Evolutionary conservation across 1,139 yeast species (phyloP), one percentile per base, ranked within the genome.

Genomic region (Chernovozyma aurita): DNA sequence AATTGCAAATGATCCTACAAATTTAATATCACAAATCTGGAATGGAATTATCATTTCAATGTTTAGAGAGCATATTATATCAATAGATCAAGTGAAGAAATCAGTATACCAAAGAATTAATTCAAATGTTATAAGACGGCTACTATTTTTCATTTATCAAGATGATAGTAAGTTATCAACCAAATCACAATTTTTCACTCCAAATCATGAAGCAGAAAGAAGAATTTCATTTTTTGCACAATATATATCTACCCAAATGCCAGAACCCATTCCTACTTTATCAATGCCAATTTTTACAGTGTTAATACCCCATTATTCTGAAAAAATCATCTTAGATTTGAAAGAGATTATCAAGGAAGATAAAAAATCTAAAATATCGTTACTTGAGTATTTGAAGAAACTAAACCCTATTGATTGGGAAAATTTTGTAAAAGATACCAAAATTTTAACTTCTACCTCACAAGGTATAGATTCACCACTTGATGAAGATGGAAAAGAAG

Each of bases 171-270:
- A 49, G 40, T 16, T 26, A 8, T 59, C 58, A 18, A 59, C 52
- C 30, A 48, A 53, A 40, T 52, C 58, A 24, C 70, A 71, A 17
- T 67, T 69, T 39, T 74, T 77, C 48, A 60, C 61, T 6, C 76
- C 63, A 43, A 80, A 79, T 32, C 74, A 83, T 5, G 95, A 85
- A 52, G 94, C 95, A 0, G 83, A 84, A 50, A 63, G 96, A 47
- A 66, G 96, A 36, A 76, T 87, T 2, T 80, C 94, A 0, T 87
- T 84, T 50, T 87, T 87, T 69, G 95, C 96, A 0, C 95, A 86
- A 52, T 85, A 95, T 0, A 57, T 87, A 33, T 77, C 95, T 0
- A 80, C 88, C 0, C 82, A 92, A 0, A 70, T 87, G 31, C 82
- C 86, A 0, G 90, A 81, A 40, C 84, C 94, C 0, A 61, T 72